Conservation (phyloP, 176 grass and related monocot species). For the Carex myosuroides region DNA sequence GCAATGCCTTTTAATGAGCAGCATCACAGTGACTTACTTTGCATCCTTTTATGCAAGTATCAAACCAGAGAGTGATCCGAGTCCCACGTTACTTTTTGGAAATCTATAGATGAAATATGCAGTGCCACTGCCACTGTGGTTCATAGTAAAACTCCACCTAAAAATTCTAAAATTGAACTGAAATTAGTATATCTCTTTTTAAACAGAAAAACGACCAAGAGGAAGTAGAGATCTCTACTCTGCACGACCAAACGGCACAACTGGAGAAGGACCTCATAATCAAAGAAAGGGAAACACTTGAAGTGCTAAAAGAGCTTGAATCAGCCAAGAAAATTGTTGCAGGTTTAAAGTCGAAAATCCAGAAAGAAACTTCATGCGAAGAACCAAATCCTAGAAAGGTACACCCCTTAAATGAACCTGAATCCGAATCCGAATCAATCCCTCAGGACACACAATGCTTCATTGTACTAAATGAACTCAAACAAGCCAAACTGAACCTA, state of each 20-base stretch:
- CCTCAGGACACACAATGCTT: conserved; percentile 8
- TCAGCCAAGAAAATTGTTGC: conserved; percentile 66
- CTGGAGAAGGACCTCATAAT: conserved; percentile 60
- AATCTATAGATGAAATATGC: not conserved
- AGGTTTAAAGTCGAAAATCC: conserved; percentile 59
- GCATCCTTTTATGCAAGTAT: not conserved
- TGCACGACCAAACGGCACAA: conserved; percentile 48
- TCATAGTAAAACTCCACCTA: not conserved
- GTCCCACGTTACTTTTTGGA: not conserved
- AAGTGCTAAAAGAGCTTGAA: conserved; percentile 78
- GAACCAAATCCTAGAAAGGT: conserved; percentile 30
- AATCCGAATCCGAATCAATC: not conserved
- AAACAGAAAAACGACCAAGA: conserved; percentile 35
- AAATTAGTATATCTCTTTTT: not conserved
- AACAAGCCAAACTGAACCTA: conserved; percentile 42
- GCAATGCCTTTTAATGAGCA: not conserved
- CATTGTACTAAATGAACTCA: conserved; percentile 38
- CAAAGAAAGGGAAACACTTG: conserved; percentile 78
- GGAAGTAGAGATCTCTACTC: conserved; percentile 19
- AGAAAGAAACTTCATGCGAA: conserved; percentile 36
- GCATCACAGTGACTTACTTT: not conserved
- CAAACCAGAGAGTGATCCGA: not conserved
- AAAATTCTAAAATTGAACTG: not conserved
- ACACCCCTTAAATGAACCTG: not conserved
- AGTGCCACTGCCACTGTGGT: not conserved